These are phyloP conservation scores for Ophiosphaerella korrae DNA, from an alignment of 2,329 filamentous ascomycete genomes.

Conservation along the genomic window DNA sequence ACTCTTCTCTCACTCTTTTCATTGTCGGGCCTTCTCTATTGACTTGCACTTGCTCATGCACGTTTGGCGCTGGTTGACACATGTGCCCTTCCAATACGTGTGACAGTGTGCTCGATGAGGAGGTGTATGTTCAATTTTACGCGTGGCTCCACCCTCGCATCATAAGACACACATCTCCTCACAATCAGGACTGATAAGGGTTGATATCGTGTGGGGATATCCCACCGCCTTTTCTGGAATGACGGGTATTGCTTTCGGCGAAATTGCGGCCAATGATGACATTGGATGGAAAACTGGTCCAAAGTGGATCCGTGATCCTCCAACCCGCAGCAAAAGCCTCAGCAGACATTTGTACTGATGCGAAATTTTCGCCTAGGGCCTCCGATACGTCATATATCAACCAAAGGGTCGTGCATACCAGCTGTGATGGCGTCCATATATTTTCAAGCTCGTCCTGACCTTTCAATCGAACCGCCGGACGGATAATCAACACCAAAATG, in stretches of 20 bases:
- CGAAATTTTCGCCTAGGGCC: conserved; percentile 35
- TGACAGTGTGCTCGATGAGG: background rate
- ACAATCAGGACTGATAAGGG: background rate
- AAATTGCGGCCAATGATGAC: conserved; percentile 19
- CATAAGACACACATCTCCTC: background rate
- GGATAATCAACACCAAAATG: conserved; percentile 12
- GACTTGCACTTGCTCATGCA: too few species aligned
- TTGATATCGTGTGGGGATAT: conserved; percentile 10
- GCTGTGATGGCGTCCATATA: conserved; percentile 8
- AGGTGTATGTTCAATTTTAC: too few species aligned
- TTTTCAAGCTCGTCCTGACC: background rate
- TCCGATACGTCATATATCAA: conserved; percentile 31
- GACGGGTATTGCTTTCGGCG: conserved; percentile 14
- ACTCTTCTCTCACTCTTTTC: too few species aligned
- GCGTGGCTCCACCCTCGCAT: too few species aligned
- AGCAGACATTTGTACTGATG: conserved; percentile 24
- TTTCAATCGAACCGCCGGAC: conserved; percentile 14
- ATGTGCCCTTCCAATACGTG: too few species aligned
- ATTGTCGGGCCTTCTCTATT: too few species aligned
- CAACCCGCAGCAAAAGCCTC: conserved; percentile 27
- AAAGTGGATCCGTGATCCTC: conserved; percentile 15
- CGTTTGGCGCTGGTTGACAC: too few species aligned
- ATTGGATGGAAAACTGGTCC: conserved; percentile 27
- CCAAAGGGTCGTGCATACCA: conserved; percentile 16
- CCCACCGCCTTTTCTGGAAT: conserved; percentile 24